phyloP scores from a whole-genome alignment of 2,329 filamentous ascomycete species.

The Calonectria multiphialidica region DNA sequence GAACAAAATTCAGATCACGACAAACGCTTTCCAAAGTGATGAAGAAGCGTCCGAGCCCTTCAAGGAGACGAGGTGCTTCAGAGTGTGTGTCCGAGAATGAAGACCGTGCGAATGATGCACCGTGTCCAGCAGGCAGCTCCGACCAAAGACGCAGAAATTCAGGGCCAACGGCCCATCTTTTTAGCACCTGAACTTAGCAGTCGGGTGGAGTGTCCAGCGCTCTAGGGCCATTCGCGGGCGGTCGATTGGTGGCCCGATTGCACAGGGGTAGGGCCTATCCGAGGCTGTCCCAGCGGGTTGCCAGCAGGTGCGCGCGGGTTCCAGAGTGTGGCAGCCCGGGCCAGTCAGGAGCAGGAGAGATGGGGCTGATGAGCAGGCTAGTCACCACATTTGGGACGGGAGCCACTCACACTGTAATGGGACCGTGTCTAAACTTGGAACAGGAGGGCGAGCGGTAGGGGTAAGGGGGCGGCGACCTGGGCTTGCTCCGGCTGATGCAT shows the following conservation, averaged over 20 bases:
- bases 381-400: conserved; percentile 3
- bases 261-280: conserved; percentile 16
- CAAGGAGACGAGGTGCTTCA: conserved; percentile 37
- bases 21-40: conserved; percentile 36
- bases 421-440: conserved; percentile 35
- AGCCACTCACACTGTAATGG: conserved; percentile 27
- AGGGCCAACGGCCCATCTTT: conserved; percentile 42
- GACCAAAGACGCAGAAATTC: conserved; percentile 19
- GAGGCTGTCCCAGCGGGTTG: conserved; percentile 11
- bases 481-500: background rate
- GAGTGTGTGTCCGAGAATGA: conserved; percentile 17
- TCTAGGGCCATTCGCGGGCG: conserved; percentile 27
- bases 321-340: conserved; percentile 18
- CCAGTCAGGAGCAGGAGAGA: conserved; percentile 13
- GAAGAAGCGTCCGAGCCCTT: conserved; percentile 43
- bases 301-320: conserved; percentile 11
- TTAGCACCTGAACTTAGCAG: conserved; percentile 37
- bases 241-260: conserved; percentile 29
- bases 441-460: conserved; percentile 23
- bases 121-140: conserved; percentile 32
- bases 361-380: conserved; percentile 2
- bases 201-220: conserved; percentile 28
- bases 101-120: conserved; percentile 24
- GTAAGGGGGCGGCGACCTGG: conserved; percentile 13
- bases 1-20: conserved; percentile 35